Base-by-base conservation (phyloP, 768 basidiomycete species). In the Pleurotus sapidus region DNA sequence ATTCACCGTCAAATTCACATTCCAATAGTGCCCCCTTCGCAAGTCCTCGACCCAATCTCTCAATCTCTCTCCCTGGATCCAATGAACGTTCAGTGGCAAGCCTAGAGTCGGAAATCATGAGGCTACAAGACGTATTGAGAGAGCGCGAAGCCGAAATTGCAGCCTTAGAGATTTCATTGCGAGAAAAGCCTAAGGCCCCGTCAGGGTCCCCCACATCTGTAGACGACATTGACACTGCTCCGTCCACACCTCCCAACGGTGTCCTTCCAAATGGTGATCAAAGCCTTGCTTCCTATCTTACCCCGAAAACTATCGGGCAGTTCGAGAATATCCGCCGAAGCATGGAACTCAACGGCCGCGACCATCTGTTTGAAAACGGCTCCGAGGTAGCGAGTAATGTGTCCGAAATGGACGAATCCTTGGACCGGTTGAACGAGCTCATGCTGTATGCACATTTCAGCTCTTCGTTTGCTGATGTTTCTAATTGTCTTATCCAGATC, bases 81-180 rank as follows among this genome's bases (percentile, higher is more conserved):
- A 78, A 80, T 58, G 90, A 93, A 64, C 84, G 95, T 48, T 92
- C 93, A 24, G 86, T 87, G 5, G 77, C 81, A 15, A 95, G 94
- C 68, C 79, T 97, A 59, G 95, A 97, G 72, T 88, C 90, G 65
- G 96, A 98, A 72, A 93, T 98, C 58, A 95, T 94, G 89, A 87
- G 95, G 57, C 74, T 98, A 45, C 96, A 98, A 70, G 89, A 94
- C 64, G 93, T 94, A 34, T 78, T 98, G 59, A 90, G 86, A 67
- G 91, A 94, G 61, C 83, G 95, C 49, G 96, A 98, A 71, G 79
- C 85, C n/a, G 96, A 98, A 71, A 98, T 98, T 49, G 76, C 79
- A 47, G 71, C 79, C 25, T 79, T 97, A 12, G 95, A 96, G 62
- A 71, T 71, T 27, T 81, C 81, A 5, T 61, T 82, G 40, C 79